Base-by-base conservation (phyloP, 1,284 basidiomycete genomes). In the Ustilago loliicola region DNA sequence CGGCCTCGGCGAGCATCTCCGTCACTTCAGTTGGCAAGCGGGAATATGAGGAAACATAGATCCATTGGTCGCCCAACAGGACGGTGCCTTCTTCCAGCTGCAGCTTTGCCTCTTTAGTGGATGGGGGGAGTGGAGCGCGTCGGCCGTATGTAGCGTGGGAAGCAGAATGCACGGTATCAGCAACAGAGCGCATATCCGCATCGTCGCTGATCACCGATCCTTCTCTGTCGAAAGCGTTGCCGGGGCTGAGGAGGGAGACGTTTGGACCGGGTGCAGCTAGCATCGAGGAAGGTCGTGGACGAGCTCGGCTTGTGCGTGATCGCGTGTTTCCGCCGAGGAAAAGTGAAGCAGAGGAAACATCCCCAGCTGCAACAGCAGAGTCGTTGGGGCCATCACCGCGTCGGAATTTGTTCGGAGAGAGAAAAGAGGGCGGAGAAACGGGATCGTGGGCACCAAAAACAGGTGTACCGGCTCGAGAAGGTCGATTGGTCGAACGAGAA, bases 41-140 rank as follows among this genome's bases (percentile, higher is more conserved):
- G 2, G 75, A 79, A 57, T 72, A 78, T 10, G 77, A 72, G 3
- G 81, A 75, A 13, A 82, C 78, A 32, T 80, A 68, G 11, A 70
- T 58, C 65, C 73, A 63, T 51, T 76, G 76, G 36, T 83, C 81
- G 27, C 73, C 61, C 2, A 79, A 32, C 34, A 83, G 59, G 6
- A 77, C 60, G 2, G 76, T 67, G 1, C 81, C 81, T 61, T 79
- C 80, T 27, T 72, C 69, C 17, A 80, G 66, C 53, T 78, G 76
- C 21, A 56, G 36, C 21, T 59, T 52, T 10, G 64, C 57, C 21
- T 61, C 67, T 21, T 67, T 72, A 8, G 23, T 32, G 4, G 47
- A 8, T 13, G 56, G 5, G n/a, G 54, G 50, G 2, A 56, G 51
- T 2, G 63, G 30, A 15, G 32, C 5, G 10, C 65, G 34, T 7